phyloP scores from a whole-genome alignment of 2,329 filamentous ascomycete genomes.

The Penicillium rolfsii region DNA sequence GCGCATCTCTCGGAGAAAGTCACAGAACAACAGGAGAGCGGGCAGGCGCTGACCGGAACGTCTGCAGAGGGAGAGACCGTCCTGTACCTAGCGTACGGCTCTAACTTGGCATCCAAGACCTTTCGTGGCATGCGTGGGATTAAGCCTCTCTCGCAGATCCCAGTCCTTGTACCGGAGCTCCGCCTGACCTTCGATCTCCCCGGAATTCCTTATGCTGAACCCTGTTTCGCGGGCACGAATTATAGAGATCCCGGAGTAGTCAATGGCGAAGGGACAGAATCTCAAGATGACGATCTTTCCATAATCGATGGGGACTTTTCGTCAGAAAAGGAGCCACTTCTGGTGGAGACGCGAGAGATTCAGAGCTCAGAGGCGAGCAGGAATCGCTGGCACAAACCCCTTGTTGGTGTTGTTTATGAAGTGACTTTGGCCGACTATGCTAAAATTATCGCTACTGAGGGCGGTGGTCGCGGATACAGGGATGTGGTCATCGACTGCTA shows the following conservation, averaged over 20 bases:
- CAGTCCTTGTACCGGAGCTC: constrained; percentile 78
- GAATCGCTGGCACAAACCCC: constrained; percentile 73
- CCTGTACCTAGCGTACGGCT: constrained; percentile 87
- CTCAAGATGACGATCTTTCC: constrained; percentile 14
- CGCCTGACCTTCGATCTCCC: constrained; percentile 82
- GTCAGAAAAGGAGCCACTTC: constrained; percentile 41
- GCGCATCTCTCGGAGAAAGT: constrained; percentile 23
- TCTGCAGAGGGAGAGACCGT: constrained; percentile 54
- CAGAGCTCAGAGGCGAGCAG: constrained; percentile 51
- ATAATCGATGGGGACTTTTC: constrained; percentile 12
- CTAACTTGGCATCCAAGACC: constrained; percentile 79
- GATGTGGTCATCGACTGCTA: constrained; percentile 82
- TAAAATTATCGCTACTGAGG: constrained; percentile 87
- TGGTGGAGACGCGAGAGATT: constrained; percentile 19
- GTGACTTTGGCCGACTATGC: constrained; percentile 81
- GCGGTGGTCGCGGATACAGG: constrained; percentile 80
- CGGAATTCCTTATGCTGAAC: constrained; percentile 83
- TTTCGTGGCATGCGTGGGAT: constrained; percentile 80
- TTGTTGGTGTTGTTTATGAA: constrained; percentile 95
- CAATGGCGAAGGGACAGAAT: constrained; percentile 2
- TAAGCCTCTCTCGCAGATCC: constrained; percentile 75
- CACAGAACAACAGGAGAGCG: constrained; percentile 21
- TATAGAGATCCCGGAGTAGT: constrained; percentile 54
- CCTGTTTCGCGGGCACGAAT: constrained; percentile 85
- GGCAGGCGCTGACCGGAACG: constrained; percentile 12